These are phyloP conservation scores for Boletus tomentosulus DNA, from an alignment of 768 basidiomycete species.

Conservation along the genomic window DNA sequence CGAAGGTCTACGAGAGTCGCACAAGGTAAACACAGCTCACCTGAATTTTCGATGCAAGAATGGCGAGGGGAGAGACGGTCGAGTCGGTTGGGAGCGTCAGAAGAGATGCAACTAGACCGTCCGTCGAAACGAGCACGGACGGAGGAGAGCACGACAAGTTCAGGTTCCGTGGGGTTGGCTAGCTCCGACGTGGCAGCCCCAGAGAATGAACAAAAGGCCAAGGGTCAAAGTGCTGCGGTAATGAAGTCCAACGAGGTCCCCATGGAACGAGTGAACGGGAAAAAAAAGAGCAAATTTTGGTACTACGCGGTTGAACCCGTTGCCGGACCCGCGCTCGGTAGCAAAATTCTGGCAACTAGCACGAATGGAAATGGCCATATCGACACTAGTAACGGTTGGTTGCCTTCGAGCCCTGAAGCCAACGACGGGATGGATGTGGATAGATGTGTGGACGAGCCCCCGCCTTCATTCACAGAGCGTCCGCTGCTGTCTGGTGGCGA, in stretches of 20 bases:
- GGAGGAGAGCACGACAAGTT: constrained; percentile 62
- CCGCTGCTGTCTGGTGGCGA: constrained; percentile 9
- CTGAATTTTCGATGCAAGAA: constrained; percentile 45
- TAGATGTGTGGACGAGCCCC: constrained; percentile 11
- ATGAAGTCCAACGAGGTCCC: constrained; percentile 70
- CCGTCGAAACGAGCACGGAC: constrained; percentile 73
- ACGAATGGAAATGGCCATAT: constrained; percentile 22
- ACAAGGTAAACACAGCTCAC: constrained; percentile 49
- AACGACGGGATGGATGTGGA: constrained; percentile 24
- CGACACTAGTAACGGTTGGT: constrained; percentile 8
- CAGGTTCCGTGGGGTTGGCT: constrained; percentile 38
- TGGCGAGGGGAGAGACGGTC: constrained; percentile 80
- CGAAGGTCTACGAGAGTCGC: constrained; percentile 55
- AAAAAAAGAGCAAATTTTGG: constrained; percentile 86
- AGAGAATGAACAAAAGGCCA: constrained; percentile 41
- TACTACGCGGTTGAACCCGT: constrained; percentile 81
- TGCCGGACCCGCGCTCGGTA: constrained; percentile 27
- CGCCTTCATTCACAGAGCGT: constrained; percentile 15
- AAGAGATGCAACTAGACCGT: constrained; percentile 48
- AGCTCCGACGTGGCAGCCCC: constrained; percentile 21
- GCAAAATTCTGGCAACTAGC: constrained; percentile 8
- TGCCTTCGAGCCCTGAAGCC: not conserved
- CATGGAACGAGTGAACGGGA: constrained; percentile 72
- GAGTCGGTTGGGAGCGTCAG: constrained; percentile 53
- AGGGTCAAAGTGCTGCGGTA: constrained; percentile 57